Base-by-base conservation (phyloP, 768 basidiomycete genomes). In the Chalciporus piperatus region DNA sequence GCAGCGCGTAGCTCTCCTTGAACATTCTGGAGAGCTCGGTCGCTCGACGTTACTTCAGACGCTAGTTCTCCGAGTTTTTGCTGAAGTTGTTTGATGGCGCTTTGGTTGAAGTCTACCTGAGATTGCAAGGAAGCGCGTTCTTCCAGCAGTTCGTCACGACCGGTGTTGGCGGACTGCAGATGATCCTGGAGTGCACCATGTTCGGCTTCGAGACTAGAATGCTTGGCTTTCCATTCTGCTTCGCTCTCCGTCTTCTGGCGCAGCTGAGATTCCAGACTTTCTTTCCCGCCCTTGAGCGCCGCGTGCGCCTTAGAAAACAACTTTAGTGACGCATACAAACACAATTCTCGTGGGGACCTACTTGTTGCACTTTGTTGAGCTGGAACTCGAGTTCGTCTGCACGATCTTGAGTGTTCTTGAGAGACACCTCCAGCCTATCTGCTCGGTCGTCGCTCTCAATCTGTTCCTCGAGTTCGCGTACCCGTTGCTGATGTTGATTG, bases 351-450 rank as follows among this genome's bases (percentile, higher is more conserved):
- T 55, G 14, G 9, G 27, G 32, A 54, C 73, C 44, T 55, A 84
- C 90, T 81, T 92, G 90, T 61, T 84, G 88, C 37, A 87, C 71
- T 63, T 87, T 89, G 12, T 85, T 83, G 17, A 93, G 72, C 61
- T 88, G 88, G 60, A 90, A 87, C 59, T 92, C 90, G 9, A 92
- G 77, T 62, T 91, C 89, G 52, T 89, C 89, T 5, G 86, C 86
- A 48, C 85, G 85, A 60, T 92, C 83, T 60, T 90, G 88, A 22
- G 85, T 85, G 60, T 90, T 84, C 62, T 84, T 85, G 42, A 93
- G 70, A 8, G 85, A 85, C 41, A 72, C 70, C 63, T 92, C 89
- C 22, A 92, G 70, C 39, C 77, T 77, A 56, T 91, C 90, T 14
- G 84, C 83, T 38, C 87, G 84, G 67, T 92, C 89, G 62, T 93